Evolutionary conservation across 192 early-diverging fungal species (phyloP), one percentile per base, ranked within the genome.

Genomic region (Paraglomus occultum): DNA sequence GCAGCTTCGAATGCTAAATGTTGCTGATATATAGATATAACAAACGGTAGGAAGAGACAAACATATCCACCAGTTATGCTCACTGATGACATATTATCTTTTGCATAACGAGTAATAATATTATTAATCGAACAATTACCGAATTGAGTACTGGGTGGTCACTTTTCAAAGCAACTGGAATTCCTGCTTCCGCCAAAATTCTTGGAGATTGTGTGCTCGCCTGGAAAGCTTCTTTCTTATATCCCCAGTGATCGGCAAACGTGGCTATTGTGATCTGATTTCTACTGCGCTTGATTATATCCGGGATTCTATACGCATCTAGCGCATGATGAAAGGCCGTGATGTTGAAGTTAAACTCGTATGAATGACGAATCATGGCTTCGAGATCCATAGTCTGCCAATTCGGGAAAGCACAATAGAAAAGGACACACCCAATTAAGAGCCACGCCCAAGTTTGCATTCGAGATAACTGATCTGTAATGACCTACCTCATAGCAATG

Each of bases 111-210:
- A 40, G 22, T 31, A 20, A 17, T n/a, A n/a, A n/a, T n/a, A n/a
- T 18, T 31, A 3, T 31, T 3, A 31, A 3, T 31, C 31, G 23
- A 15, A 74, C 9, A 51, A 44, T 64, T 75, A 80, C 73, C 11
- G 87, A 76, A 72, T 92, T 91, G 20, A 87, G 53, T 47, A 92
- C 88, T 9, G 91, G 91, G 73, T 94, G 92, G 70, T 94, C 91
- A 54, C 79, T 83, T 73, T 92, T 94, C 66, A 88, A 83, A 2
- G 89, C 87, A 22, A 94, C 90, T 43, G 85, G 66, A 39, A 94
- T 88, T 8, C 89, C 88, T 8, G 87, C 87, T 8, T 90, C 84
- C 8, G 74, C 51, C 45, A 94, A 67, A 40, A 88, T 85, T 64
- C 82, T 80, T 4, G 87, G 86, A 5, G 80, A 76, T 38, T 83